Evolutionary conservation across 257 asterid species (phyloP).

Genomic region (Echites panduratus): DNA sequence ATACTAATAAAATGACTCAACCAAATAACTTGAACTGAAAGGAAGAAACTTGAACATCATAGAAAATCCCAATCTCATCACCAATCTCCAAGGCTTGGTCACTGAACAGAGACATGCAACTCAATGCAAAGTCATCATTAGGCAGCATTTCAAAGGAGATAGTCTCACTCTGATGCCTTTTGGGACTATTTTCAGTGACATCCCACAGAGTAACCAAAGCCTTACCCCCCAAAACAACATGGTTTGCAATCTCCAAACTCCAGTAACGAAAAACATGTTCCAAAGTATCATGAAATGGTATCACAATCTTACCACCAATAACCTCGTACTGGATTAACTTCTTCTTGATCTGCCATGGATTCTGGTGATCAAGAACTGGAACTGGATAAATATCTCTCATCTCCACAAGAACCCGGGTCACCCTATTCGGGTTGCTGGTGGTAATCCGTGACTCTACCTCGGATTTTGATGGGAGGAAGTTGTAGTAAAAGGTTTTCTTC

Average conservation of each 20-base stretch:
- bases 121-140: constrained; percentile 19
- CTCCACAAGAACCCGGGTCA: constrained; percentile 36
- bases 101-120: constrained; percentile 37
- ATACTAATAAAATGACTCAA: neutral
- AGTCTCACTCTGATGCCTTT: constrained; percentile 18
- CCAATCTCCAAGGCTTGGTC: constrained; percentile 27
- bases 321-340: constrained; percentile 28
- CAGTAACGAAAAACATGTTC: constrained; percentile 45
- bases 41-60: constrained; percentile 28
- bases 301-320: constrained; percentile 21
- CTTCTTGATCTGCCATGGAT: constrained; percentile 56
- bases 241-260: constrained; percentile 36
- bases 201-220: constrained; percentile 45
- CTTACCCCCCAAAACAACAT: constrained; percentile 28
- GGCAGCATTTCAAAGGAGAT: constrained; percentile 31
- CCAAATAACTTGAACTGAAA: constrained; percentile 30
- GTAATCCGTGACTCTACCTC: constrained; percentile 26
- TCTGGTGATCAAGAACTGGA: constrained; percentile 19
- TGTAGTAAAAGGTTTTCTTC: constrained; percentile 37
- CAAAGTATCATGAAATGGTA: constrained; percentile 34
- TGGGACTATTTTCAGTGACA: constrained; percentile 30
- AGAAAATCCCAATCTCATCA: constrained; percentile 42
- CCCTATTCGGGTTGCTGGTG: neutral
- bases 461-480: constrained; percentile 32
- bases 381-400: constrained; percentile 33